These are phyloP conservation scores for Escovopsis sp. DNA, from an alignment of 2,329 filamentous ascomycete genomes.

Conservation along the genomic window DNA sequence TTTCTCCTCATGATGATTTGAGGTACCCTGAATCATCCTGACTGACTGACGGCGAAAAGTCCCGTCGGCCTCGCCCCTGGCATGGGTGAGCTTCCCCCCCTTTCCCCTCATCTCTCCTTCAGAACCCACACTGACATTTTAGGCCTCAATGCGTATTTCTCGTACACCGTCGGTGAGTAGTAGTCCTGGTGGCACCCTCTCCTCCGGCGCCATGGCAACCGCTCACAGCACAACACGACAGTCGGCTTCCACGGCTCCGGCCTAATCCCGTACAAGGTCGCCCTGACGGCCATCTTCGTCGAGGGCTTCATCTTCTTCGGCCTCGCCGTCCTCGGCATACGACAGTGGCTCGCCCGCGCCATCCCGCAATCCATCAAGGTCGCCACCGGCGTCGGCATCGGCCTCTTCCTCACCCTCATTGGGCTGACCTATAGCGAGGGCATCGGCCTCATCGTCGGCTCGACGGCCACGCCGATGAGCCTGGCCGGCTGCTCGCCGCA, in stretches of 20 bases:
- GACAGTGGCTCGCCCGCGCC: conserved; percentile 74
- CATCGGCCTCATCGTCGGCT: conserved; percentile 63
- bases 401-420: conserved; percentile 64
- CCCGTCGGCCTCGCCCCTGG: conserved; percentile 26
- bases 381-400: conserved; percentile 73
- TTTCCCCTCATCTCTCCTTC: background rate
- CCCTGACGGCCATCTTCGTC: conserved; percentile 74
- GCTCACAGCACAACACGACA: conserved; percentile 4
- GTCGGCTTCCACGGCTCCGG: conserved; percentile 65
- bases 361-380: conserved; percentile 78
- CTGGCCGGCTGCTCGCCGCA: conserved; percentile 53
- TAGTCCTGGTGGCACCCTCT: background rate
- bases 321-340: conserved; percentile 63
- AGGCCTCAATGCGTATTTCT: conserved; percentile 72
- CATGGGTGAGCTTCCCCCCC: conserved; percentile 19
- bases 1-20: no score
- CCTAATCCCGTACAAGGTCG: conserved; percentile 56
- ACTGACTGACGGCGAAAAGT: conserved; percentile 7
- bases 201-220: no score
- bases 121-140: conserved; percentile 3
- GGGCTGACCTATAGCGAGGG: conserved; percentile 68
- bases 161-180: conserved; percentile 41
- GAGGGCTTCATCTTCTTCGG: conserved; percentile 77
- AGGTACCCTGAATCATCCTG: background rate
- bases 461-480: conserved; percentile 51